Evolutionary conservation across 1,284 basidiomycete species (phyloP).

Genomic region (Anthracocystis panici-leucophaei): DNA sequence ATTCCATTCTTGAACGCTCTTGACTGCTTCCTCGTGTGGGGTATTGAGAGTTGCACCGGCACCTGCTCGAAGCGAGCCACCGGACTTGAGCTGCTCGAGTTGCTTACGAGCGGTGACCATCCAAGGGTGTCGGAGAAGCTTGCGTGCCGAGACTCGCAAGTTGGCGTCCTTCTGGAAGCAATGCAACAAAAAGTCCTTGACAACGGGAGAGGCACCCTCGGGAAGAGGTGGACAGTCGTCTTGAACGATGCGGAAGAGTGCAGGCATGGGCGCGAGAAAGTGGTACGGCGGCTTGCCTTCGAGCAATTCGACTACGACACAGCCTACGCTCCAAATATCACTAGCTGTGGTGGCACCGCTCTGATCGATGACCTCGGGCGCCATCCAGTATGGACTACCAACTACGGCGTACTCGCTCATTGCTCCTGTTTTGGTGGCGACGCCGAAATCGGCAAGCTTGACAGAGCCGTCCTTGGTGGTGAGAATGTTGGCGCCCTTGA

Average conservation of each 20-base stretch:
- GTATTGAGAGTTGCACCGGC: constrained; percentile 30
- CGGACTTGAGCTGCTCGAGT: constrained; percentile 72
- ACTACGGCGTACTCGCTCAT: constrained; percentile 71
- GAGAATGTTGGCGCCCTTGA: constrained; percentile 73
- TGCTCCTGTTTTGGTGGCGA: constrained; percentile 49
- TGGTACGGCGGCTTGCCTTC: constrained; percentile 97
- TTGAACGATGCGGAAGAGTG: constrained; percentile 95
- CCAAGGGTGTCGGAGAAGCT: constrained; percentile 93
- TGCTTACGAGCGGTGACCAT: constrained; percentile 87
- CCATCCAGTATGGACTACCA: constrained; percentile 69
- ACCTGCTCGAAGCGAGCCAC: constrained; percentile 72
- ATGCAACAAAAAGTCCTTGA: constrained; percentile 94
- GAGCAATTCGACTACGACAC: constrained; percentile 93
- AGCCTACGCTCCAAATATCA: constrained; percentile 96
- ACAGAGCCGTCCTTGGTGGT: constrained; percentile 75
- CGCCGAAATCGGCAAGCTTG: constrained; percentile 54
- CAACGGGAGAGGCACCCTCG: constrained; percentile 87
- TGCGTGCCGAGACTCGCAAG: constrained; percentile 90
- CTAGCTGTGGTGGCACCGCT: constrained; percentile 95
- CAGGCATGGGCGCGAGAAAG: constrained; percentile 96
- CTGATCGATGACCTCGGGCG: constrained; percentile 73
- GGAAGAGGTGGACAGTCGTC: constrained; percentile 96
- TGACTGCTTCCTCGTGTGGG: constrained; percentile 86
- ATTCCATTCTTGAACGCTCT: constrained; percentile 98
- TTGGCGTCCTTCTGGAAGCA: constrained; percentile 99